Percentiles rank a stretch among this genome's conserved stretches.
phyloP scores from a whole-genome alignment of 2,329 filamentous ascomycete genomes.

The Diaporthe sp. region DNA sequence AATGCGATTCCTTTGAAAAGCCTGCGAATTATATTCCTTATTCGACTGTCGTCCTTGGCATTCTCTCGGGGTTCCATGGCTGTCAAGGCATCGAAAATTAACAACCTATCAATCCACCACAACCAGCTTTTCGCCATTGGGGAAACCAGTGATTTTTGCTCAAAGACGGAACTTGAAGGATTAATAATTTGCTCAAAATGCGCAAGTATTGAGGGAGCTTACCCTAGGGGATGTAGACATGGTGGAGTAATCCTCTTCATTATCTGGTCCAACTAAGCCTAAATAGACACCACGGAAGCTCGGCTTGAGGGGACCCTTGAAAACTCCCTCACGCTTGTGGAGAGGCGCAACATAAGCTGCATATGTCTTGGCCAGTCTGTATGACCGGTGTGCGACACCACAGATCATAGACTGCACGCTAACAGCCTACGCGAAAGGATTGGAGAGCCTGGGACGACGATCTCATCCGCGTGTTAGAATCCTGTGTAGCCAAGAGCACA shows the following conservation, averaged over 20 bases:
- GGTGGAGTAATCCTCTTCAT: not conserved
- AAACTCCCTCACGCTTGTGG: not conserved
- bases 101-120: no score
- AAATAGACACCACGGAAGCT: not conserved
- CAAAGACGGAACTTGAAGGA: not conserved
- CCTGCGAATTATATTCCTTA: no score
- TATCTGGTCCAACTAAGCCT: not conserved
- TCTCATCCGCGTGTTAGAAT: not conserved
- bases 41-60: no score
- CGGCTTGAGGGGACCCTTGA: not conserved
- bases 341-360: not conserved
- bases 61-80: no score
- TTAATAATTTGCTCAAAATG: slow-evolving; percentile 1
- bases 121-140: no score
- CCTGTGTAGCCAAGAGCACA: no score
- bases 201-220: not conserved
- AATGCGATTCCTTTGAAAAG: no score
- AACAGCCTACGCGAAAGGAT: not conserved
- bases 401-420: not conserved
- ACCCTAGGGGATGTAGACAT: not conserved
- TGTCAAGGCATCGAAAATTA: no score
- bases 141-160: no score
- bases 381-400: no score
- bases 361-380: not conserved
- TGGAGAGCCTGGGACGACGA: not conserved